Evolutionary conservation across 1,139 yeast genomes (phyloP), one percentile per base, ranked within the genome.

Genomic region (Nakaseomyces sp.): DNA sequence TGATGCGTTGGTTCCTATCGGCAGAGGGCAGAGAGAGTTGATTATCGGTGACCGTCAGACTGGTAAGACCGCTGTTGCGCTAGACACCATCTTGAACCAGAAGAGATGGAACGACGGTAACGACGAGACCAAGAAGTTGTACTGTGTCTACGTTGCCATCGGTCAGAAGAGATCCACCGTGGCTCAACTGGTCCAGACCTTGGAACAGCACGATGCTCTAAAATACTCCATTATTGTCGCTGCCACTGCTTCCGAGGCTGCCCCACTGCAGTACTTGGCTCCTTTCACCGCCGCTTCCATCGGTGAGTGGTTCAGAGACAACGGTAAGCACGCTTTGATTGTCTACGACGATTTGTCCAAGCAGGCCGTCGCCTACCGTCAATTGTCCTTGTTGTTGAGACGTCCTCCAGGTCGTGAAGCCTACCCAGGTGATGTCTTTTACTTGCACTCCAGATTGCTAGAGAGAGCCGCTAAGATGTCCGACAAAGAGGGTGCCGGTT

Each of bases 301-400:
- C 70, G 96, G 97, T 77, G 99, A 91, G 78, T 91, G 98, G 98
- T 91, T 91, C 93, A 88, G 98, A 82, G 98, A 91, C 80, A 91
- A 91, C 73, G 96, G 95, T 70, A 84, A 73, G 71, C 98, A 91
- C 73, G 95, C 97, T 64, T 77, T 91, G 76, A 91, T 91, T 73
- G 77, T 88, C 79, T 91, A 78, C 76, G 97, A 89, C 72, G 98
- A 89, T 74, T 81, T 89, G 77, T 89, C 97, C 69, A 89, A 89
- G 79, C 98, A 89, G 79, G 97, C 97, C 60, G 97, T 89, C 70
- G 98, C 97, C 61, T 89, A 91, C 88, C 94, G 97, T 81, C 97
- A 91, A 79, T 83, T 89, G 77, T 89, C 97, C 54, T 81, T 89
- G 72, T 78, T 89, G 73, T 81, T 88, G 76, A 87, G 96, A 80